Base-by-base conservation (phyloP, 495 filamentous ascomycete species). In the Echria macrotheca region DNA sequence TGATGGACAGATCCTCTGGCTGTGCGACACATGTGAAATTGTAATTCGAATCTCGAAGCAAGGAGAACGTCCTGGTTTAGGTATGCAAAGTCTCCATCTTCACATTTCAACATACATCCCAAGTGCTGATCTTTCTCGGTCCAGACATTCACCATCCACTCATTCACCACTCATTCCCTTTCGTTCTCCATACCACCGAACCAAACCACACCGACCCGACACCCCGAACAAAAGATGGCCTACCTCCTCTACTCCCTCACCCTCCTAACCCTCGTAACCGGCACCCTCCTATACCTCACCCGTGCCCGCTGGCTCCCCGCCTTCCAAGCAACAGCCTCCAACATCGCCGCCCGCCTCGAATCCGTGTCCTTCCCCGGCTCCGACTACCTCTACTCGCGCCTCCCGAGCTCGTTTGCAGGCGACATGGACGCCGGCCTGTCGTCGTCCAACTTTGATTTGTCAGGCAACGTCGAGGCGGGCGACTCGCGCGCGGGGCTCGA, bases 341-440 rank as follows among this genome's bases (percentile, higher is more conserved):
- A 23, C 33, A 46, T 24, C 5, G 11, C 17, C 6, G n/a, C 22
- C 14, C 47, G 33, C n/a, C 36, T 50, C 48, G 17, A 22, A 41
- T 25, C 50, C 22, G 4, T 51, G 36, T 55, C 58, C 60, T 61
- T 69, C 60, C 75, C 64, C 80, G 87, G 66, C 56, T 75, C 47
- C 76, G 79, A 50, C 67, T 89, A 69, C 44, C 49, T 70, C 50
- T 97, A 96, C 70, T 65, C 82, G 46, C 82, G 77, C 23, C 77
- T 96, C 10, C 86, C 88, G 0, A 69, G 75, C 2, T 79, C 50
- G 2, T 65, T 97, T 67, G 72, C 74, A 28, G 79, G 71, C 40
- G 93, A 98, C 68, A 77, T 90, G 32, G 90, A 95, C 64, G 79
- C 86, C 17, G 93, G 93, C 14, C 75, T 98, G 23, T 85, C 82